phyloP scores from a whole-genome alignment of 176 grass and related monocot species.

The Puya raimondii region DNA sequence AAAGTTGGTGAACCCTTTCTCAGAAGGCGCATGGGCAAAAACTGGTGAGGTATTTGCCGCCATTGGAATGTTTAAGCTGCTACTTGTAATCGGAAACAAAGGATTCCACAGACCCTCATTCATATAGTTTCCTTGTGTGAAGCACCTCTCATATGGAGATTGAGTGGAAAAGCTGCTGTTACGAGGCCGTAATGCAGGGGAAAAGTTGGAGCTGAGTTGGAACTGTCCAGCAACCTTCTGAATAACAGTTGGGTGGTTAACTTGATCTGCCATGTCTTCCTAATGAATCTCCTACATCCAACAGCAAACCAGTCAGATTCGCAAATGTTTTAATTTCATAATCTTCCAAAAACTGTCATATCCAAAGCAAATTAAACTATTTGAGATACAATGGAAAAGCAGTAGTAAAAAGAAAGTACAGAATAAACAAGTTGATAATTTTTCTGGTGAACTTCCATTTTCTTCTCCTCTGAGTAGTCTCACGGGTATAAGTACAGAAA shows the following conservation, averaged over 20 bases:
- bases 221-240: conserved; percentile 58
- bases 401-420: no score
- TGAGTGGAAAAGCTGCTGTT: conserved; percentile 32
- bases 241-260: conserved; percentile 53
- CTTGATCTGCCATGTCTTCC: conserved; percentile 56
- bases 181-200: conserved; percentile 33
- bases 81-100: conserved; percentile 22
- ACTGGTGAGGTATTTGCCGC: conserved; percentile 34
- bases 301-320: background rate
- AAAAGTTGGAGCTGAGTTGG: conserved; percentile 56
- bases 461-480: no score
- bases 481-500: no score
- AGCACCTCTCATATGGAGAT: conserved; percentile 36
- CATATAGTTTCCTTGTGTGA: conserved; percentile 35
- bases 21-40: conserved; percentile 58
- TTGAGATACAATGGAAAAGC: no score
- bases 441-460: no score
- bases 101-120: conserved; percentile 29
- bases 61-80: conserved; percentile 26
- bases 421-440: no score
- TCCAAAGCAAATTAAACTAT: no score
- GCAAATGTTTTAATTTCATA: no score
- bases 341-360: no score
- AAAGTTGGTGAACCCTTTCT: conserved; percentile 59
- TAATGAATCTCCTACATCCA: conserved; percentile 28